These are phyloP conservation scores for Tuber magnatum DNA, from an alignment of 495 filamentous ascomycete genomes.

Conservation along the genomic window DNA sequence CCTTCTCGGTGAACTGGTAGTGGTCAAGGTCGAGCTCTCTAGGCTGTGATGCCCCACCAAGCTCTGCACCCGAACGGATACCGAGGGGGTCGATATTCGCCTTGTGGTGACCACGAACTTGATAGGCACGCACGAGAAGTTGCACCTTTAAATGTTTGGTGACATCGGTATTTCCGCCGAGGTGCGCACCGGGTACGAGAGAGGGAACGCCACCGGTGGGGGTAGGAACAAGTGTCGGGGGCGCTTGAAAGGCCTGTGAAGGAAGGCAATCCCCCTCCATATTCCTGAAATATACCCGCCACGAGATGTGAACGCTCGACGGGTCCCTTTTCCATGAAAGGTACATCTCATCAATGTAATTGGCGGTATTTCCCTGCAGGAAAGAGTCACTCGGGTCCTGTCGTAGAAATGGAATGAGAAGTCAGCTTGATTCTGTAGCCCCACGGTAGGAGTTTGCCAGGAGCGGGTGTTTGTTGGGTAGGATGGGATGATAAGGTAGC, in stretches of 20 bases:
- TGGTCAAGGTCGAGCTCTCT: constrained; percentile 88
- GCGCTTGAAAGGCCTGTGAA: constrained; percentile 91
- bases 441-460: not conserved
- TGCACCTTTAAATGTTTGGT: constrained; percentile 98
- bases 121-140: constrained; percentile 90
- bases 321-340: constrained; percentile 92
- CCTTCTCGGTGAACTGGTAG: constrained; percentile 91
- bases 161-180: constrained; percentile 72
- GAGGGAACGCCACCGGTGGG: constrained; percentile 71
- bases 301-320: constrained; percentile 89
- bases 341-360: constrained; percentile 99
- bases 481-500: not conserved
- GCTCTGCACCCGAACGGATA: constrained; percentile 73
- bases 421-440: not conserved
- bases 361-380: constrained; percentile 86
- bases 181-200: constrained; percentile 61
- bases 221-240: constrained; percentile 78
- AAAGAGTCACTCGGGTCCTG: constrained; percentile 90
- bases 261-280: constrained; percentile 99
- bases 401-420: constrained; percentile 6
- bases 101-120: constrained; percentile 96
- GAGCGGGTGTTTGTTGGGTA: not conserved
- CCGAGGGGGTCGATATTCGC: constrained; percentile 93
- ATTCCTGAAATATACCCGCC: constrained; percentile 99
- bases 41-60: constrained; percentile 71